phyloP scores from a whole-genome alignment of 768 basidiomycete genomes.

The Mycena belliarum region DNA sequence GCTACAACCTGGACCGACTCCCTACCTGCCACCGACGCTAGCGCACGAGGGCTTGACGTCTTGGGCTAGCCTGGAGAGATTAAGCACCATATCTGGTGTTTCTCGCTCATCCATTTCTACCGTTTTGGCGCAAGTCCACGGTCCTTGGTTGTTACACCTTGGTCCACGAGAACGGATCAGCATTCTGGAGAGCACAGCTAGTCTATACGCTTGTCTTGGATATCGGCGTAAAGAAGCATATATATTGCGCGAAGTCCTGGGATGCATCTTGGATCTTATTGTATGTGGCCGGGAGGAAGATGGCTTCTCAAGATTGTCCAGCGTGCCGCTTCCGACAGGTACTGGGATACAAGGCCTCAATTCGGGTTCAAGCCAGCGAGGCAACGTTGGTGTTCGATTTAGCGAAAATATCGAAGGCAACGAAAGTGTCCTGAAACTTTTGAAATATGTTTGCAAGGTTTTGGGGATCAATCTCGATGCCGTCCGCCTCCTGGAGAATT shows the following conservation, averaged over 20 bases:
- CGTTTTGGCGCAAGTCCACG: slow-evolving; percentile 72
- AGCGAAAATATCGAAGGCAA: slow-evolving; percentile 82
- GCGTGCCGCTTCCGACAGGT: slow-evolving; percentile 41
- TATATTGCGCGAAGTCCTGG: slow-evolving; percentile 81
- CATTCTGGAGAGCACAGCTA: slow-evolving; percentile 68
- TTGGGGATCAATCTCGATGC: slow-evolving; percentile 83
- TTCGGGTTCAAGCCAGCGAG: slow-evolving; percentile 40
- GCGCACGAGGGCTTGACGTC: slow-evolving; percentile 45
- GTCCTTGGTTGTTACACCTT: slow-evolving; percentile 85
- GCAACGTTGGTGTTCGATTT: slow-evolving; percentile 68
- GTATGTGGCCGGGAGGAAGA: slow-evolving; percentile 84
- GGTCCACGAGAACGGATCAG: slow-evolving; percentile 74
- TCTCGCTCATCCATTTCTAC: slow-evolving; percentile 66
- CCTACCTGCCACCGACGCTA: slow-evolving; percentile 60
- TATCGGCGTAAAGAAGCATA: slow-evolving; percentile 89
- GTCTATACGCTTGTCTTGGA: slow-evolving; percentile 78
- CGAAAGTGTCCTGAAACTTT: slow-evolving; percentile 70
- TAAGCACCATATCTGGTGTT: slow-evolving; percentile 70
- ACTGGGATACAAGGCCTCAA: slow-evolving; percentile 51
- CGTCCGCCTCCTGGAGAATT: slow-evolving; percentile 49
- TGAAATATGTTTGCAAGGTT: slow-evolving; percentile 73
- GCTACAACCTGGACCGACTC: slow-evolving; percentile 63
- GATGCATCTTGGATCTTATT: slow-evolving; percentile 80
- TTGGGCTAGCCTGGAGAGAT: slow-evolving; percentile 59
- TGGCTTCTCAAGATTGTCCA: slow-evolving; percentile 46